A percentile compares a stretch with the other conserved stretches of the same genome.
These are phyloP conservation scores for Aspergillus glaucus DNA, from an alignment of 2,329 filamentous ascomycete genomes.

Conservation along the genomic window DNA sequence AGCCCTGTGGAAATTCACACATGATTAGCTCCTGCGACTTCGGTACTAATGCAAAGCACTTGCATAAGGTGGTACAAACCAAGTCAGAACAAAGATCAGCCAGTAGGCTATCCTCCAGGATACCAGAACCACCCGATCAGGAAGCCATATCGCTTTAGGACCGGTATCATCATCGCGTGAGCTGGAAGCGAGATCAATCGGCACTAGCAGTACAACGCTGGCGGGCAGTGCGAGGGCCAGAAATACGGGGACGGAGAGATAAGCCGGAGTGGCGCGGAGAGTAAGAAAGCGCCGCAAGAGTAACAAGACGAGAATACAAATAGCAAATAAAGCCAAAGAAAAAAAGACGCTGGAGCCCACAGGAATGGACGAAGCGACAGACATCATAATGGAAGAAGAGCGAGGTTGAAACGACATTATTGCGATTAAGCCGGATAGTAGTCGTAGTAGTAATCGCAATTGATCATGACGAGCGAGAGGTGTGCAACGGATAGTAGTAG, in stretches of 20 bases:
- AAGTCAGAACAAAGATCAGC: slow-evolving; percentile 91
- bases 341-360: slow-evolving; percentile 77
- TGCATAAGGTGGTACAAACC: slow-evolving; percentile 48
- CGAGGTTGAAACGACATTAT: slow-evolving; percentile 1
- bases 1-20: slow-evolving; percentile 51
- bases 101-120: slow-evolving; percentile 95
- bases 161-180: slow-evolving; percentile 62
- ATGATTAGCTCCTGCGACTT: slow-evolving; percentile 4
- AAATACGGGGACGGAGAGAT: slow-evolving; percentile 87
- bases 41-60: neutral
- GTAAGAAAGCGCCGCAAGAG: slow-evolving; percentile 87
- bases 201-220: slow-evolving; percentile 84
- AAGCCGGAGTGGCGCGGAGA: slow-evolving; percentile 81
- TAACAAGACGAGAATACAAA: slow-evolving; percentile 71
- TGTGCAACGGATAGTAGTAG: neutral
- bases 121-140: slow-evolving; percentile 69
- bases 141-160: slow-evolving; percentile 79
- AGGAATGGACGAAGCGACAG: slow-evolving; percentile 41
- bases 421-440: neutral
- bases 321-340: slow-evolving; percentile 61
- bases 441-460: slow-evolving; percentile 1
- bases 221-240: slow-evolving; percentile 90
- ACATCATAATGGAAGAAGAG: slow-evolving; percentile 3
- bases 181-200: slow-evolving; percentile 89
- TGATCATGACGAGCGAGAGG: slow-evolving; percentile 2